A percentile compares a stretch with the other conserved stretches of the same genome.
Conservation (phyloP, 2,329 filamentous ascomycete genomes). For the Ophiostoma piceae region DNA sequence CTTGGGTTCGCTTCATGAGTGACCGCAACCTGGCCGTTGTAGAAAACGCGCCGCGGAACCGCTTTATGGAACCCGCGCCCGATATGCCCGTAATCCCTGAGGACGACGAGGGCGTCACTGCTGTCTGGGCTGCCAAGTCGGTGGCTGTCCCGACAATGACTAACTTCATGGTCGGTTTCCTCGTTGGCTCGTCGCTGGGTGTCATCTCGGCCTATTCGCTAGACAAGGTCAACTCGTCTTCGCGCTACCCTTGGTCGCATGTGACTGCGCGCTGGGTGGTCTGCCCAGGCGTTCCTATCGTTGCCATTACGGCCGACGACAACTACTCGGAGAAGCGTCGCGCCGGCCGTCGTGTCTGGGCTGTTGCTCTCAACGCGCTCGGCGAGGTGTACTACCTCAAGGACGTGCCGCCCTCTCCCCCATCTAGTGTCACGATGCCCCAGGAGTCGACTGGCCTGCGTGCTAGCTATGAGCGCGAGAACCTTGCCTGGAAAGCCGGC, state of each 20-base stretch:
- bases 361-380: slow-evolving; percentile 86
- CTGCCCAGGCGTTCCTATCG: slow-evolving; percentile 81
- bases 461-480: slow-evolving; percentile 37
- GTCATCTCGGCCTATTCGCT: slow-evolving; percentile 78
- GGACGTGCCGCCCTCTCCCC: slow-evolving; percentile 53
- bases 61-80: slow-evolving; percentile 56
- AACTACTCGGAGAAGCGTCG: slow-evolving; percentile 68
- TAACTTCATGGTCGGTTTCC: slow-evolving; percentile 71
- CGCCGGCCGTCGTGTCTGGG: slow-evolving; percentile 70
- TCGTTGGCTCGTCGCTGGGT: slow-evolving; percentile 78
- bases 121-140: slow-evolving; percentile 88
- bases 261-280: slow-evolving; percentile 85
- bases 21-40: slow-evolving; percentile 76
- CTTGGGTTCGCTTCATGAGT: slow-evolving; percentile 68
- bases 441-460: neutral
- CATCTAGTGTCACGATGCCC: slow-evolving; percentile 31
- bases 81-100: slow-evolving; percentile 74
- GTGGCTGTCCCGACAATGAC: slow-evolving; percentile 64
- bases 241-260: slow-evolving; percentile 65
- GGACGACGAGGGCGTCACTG: slow-evolving; percentile 65
- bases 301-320: slow-evolving; percentile 78
- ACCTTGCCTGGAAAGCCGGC: slow-evolving; percentile 73
- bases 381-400: slow-evolving; percentile 86
- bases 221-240: slow-evolving; percentile 53
- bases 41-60: slow-evolving; percentile 46